Evolutionary conservation across 2,329 filamentous ascomycete species (phyloP).

Genomic region (Triangularia verruculosa): DNA sequence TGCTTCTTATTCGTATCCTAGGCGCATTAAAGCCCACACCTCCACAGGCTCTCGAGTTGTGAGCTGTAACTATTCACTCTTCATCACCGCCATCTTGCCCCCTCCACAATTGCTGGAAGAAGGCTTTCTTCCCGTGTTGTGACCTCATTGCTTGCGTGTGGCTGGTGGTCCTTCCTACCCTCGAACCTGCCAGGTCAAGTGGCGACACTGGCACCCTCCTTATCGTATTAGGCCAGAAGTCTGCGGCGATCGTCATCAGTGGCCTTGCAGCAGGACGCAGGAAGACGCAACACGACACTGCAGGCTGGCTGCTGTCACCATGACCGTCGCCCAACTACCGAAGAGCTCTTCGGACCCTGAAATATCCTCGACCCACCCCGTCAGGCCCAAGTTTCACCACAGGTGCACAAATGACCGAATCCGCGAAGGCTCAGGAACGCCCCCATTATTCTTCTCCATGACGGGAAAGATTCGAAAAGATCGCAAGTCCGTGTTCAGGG

Average conservation of each 20-base stretch:
- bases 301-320: slow-evolving; percentile 20
- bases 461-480: slow-evolving; percentile 47
- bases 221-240: not conserved
- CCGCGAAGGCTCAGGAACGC: slow-evolving; percentile 44
- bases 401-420: slow-evolving; percentile 50
- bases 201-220: slow-evolving; percentile 2
- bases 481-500: slow-evolving; percentile 51
- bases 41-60: not conserved
- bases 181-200: not conserved
- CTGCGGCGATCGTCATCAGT: slow-evolving; percentile 16
- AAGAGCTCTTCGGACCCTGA: slow-evolving; percentile 24
- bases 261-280: slow-evolving; percentile 10
- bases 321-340: slow-evolving; percentile 20
- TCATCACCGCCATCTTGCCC: not conserved
- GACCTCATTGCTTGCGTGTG: slow-evolving; percentile 19
- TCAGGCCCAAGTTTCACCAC: slow-evolving; percentile 50
- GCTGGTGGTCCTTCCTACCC: slow-evolving; percentile 3
- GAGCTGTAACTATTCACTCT: not conserved
- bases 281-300: slow-evolving; percentile 2
- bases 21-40: not conserved
- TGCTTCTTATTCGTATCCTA: not conserved
- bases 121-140: slow-evolving; percentile 5
- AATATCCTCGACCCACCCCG: slow-evolving; percentile 17
- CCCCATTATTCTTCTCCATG: slow-evolving; percentile 37
- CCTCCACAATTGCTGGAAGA: not conserved